Conservation (phyloP, 2,329 filamentous ascomycete species). For the Cercospora sp. region DNA sequence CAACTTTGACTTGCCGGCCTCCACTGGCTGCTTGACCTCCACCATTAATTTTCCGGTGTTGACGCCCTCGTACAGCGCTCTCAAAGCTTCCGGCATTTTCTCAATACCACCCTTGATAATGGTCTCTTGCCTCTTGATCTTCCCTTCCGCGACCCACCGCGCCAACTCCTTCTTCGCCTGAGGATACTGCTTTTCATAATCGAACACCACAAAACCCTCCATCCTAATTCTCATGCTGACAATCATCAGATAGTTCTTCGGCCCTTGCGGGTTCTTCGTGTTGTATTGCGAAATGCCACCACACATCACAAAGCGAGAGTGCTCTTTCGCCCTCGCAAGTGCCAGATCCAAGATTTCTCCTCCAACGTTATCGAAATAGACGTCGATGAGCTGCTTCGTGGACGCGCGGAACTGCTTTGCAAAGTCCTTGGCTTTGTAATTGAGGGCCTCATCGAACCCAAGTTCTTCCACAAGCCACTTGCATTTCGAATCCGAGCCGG, state of each 20-base stretch:
- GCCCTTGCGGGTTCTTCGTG: slow-evolving; percentile 53
- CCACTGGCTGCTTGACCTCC: slow-evolving; percentile 23
- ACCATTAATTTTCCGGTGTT: slow-evolving; percentile 43
- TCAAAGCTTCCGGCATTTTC: slow-evolving; percentile 52
- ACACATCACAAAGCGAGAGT: slow-evolving; percentile 69
- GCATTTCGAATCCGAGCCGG: slow-evolving; percentile 68
- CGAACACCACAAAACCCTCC: slow-evolving; percentile 73
- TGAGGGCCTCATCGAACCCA: slow-evolving; percentile 66
- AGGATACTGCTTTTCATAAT: slow-evolving; percentile 61
- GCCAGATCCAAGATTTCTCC: slow-evolving; percentile 68
- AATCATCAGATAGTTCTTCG: slow-evolving; percentile 57
- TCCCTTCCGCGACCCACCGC: slow-evolving; percentile 50
- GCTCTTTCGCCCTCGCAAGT: slow-evolving; percentile 60
- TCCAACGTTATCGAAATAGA: slow-evolving; percentile 74
- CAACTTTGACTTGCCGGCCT: slow-evolving; percentile 19
- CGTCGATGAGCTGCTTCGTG: slow-evolving; percentile 56
- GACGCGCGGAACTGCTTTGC: slow-evolving; percentile 60
- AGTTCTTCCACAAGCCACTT: slow-evolving; percentile 64
- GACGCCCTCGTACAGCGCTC: slow-evolving; percentile 48
- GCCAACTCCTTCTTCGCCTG: slow-evolving; percentile 58
- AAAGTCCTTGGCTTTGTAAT: slow-evolving; percentile 69
- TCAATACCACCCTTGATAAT: slow-evolving; percentile 51
- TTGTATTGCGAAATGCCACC: slow-evolving; percentile 71
- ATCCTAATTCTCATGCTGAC: slow-evolving; percentile 60
- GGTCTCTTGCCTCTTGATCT: slow-evolving; percentile 53